Percentiles rank a stretch among this genome's conserved stretches.
These are phyloP conservation scores for Aspergillus terreus DNA, from an alignment of 2,329 filamentous ascomycete species.

Conservation along the genomic window DNA sequence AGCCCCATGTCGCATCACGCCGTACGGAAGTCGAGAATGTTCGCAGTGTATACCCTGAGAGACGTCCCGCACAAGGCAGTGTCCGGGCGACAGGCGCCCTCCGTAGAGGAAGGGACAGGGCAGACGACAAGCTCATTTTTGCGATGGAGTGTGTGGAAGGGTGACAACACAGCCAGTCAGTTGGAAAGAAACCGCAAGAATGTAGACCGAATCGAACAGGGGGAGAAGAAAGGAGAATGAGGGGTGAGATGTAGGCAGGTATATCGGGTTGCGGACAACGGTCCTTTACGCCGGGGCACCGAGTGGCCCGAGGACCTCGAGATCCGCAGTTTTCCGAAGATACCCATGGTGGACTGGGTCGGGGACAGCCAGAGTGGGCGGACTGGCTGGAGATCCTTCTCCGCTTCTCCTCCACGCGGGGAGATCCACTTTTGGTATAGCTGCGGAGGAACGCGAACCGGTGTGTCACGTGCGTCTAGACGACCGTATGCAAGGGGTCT, in stretches of 20 bases:
- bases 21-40: slow-evolving; percentile 47
- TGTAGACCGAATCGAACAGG: too few relatives aligned
- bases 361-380: neutral
- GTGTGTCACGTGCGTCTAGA: neutral
- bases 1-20: slow-evolving; percentile 53
- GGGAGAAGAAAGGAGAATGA: neutral
- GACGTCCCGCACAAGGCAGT: neutral
- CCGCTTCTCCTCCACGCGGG: slow-evolving; percentile 15
- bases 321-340: neutral
- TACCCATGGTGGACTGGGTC: neutral
- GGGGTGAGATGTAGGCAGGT: neutral
- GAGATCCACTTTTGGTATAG: slow-evolving; percentile 11
- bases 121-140: slow-evolving; percentile 14
- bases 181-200: too few relatives aligned
- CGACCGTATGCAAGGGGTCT: neutral
- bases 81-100: slow-evolving; percentile 8
- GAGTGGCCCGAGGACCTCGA: neutral
- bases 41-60: slow-evolving; percentile 12
- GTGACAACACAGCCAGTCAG: too few relatives aligned
- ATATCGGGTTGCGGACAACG: neutral
- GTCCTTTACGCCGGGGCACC: neutral
- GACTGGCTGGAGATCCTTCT: slow-evolving; percentile 3
- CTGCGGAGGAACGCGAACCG: slow-evolving; percentile 12
- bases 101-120: slow-evolving; percentile 12
- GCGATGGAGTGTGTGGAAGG: neutral